Conservation (phyloP, 106 monocot genomes). For the Vanilla planifolia region DNA sequence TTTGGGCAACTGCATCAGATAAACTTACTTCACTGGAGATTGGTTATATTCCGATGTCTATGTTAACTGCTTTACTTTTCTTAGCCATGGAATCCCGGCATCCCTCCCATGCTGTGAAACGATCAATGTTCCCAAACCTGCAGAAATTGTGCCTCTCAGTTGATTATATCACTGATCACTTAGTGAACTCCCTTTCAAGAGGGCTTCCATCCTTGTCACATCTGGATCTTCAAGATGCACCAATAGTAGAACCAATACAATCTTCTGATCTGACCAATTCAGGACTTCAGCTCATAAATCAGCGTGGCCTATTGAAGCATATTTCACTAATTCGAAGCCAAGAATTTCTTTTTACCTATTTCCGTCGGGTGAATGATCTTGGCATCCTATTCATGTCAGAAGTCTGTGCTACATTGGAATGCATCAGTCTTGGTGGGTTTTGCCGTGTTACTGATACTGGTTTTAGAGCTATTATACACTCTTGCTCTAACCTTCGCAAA, state of each 20-base stretch:
- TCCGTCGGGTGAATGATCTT: conserved; percentile 80
- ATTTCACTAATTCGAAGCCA: conserved; percentile 81
- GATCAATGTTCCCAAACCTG: conserved; percentile 50
- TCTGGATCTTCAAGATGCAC: conserved; percentile 93
- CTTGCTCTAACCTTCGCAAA: conserved; percentile 58
- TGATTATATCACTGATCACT: conserved; percentile 67
- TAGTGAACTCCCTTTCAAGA: conserved; percentile 54
- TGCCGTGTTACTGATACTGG: conserved; percentile 90
- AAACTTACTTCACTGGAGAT: conserved; percentile 67
- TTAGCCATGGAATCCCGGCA: conserved; percentile 15
- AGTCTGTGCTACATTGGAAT: conserved; percentile 69
- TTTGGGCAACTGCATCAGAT: conserved; percentile 56
- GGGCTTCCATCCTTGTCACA: conserved; percentile 55
- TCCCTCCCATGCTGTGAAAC: conserved; percentile 13
- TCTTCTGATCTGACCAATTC: conserved; percentile 68
- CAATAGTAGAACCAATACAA: conserved; percentile 48
- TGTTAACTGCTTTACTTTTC: conserved; percentile 51
- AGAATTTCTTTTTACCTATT: conserved; percentile 71
- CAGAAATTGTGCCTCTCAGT: conserved; percentile 78
- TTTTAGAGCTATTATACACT: conserved; percentile 80
- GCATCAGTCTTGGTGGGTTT: conserved; percentile 83
- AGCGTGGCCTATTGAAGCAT: conserved; percentile 68
- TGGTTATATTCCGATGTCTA: conserved; percentile 64
- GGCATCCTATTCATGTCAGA: conserved; percentile 79
- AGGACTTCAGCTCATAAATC: conserved; percentile 80